Evolutionary conservation across 768 basidiomycete species (phyloP).

Genomic region (Mycena alexandri): DNA sequence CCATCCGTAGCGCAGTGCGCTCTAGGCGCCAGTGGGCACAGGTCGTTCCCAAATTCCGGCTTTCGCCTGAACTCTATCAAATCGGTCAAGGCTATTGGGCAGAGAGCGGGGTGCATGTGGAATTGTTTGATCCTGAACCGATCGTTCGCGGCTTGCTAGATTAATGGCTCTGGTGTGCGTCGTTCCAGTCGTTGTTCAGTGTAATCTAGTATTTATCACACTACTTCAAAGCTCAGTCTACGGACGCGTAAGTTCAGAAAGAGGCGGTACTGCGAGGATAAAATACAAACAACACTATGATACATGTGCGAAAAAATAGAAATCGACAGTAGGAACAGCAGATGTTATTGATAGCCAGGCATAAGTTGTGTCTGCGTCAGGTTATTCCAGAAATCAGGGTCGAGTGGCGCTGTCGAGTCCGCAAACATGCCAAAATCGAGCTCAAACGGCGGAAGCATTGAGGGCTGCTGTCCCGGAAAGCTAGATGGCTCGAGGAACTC

Average conservation of each 20-base stretch:
- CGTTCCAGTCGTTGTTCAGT: no score
- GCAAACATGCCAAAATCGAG: constrained; percentile 28
- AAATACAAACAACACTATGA: not conserved
- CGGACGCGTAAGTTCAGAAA: no score
- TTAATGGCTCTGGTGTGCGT: no score
- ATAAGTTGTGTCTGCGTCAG: constrained; percentile 33
- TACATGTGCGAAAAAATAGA: not conserved
- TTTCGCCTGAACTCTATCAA: not conserved
- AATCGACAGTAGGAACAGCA: not conserved
- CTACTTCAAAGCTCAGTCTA: no score
- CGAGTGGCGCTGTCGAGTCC: constrained; percentile 34
- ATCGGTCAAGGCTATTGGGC: no score
- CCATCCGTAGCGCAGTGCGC: not conserved
- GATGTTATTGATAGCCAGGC: constrained; percentile 8
- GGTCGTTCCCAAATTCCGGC: not conserved
- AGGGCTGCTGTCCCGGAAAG: not conserved
- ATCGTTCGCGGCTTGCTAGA: no score
- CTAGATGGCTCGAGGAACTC: constrained; percentile 19
- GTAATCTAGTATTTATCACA: no score
- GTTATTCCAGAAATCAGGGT: constrained; percentile 36
- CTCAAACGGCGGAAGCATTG: constrained; percentile 5
- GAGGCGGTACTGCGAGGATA: not conserved
- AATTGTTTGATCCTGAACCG: no score
- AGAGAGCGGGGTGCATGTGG: no score
- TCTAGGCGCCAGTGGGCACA: not conserved